Evolutionary conservation across 257 asterid species (phyloP), one percentile per base, ranked within the genome.

Genomic region (Gentiana macrophylla): DNA sequence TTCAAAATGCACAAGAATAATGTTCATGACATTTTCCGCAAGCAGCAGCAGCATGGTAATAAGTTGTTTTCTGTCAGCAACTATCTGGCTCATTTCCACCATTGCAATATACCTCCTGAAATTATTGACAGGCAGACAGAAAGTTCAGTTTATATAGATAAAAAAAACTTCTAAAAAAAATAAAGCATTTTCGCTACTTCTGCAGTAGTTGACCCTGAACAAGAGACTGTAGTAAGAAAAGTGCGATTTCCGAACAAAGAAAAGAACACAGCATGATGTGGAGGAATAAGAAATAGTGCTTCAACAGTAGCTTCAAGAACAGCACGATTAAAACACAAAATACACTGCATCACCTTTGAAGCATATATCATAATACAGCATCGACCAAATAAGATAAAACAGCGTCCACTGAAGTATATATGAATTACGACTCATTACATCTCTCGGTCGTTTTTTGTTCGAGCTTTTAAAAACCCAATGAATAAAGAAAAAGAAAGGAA

Each of bases 51-150:
- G 63, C 46, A 84, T 77, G 70, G 77, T 78, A 67, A 83, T 80
- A 57, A 85, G 84, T 48, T 77, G 83, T 77, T 75, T 81, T 72
- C 88, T 77, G 62, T 79, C 84, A 50, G 93, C 90, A 66, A 83
- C 77, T 24, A 85, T 61, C 73, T 74, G 75, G 79, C 98, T 84
- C 95, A 83, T 85, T 48, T 82, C 87, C 70, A 79, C 70, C 94
- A 87, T 80, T 49, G 97, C 98, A 55, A 79, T 73, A 61, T 75
- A 81, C 79, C 95, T 87, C 97, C 97, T 87, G 72, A 13, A 53
- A 44, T 41, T 10, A 41, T 41, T 45, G 49, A 44, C 32, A 49
- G 32, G 24, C 50, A 53, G 10, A 44, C 4, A 57, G 38, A 5
- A 12, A 13, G 8, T 34, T 15, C 32, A 11, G 38, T 4, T 32